Base-by-base conservation (phyloP, 1,284 basidiomycete species). In the Ceratobasidium sp. region DNA sequence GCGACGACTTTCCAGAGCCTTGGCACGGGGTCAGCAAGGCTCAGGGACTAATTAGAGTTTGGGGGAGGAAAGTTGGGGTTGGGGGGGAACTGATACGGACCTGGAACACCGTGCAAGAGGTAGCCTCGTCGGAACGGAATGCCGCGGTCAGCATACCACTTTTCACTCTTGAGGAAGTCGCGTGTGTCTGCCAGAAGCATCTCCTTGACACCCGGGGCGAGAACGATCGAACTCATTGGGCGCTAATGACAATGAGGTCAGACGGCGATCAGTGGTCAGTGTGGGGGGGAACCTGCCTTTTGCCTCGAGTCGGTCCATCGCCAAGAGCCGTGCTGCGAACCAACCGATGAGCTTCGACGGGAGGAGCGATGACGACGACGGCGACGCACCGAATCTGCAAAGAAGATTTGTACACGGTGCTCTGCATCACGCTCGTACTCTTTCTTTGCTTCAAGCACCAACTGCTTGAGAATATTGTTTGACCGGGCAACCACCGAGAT, bases 111-210 rank as follows among this genome's bases (percentile, higher is more conserved):
- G 74, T 93, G 87, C 25, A 93, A 82, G 52, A 94, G 85, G 77
- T 93, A 94, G 1, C 92, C 91, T 69, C 91, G 84, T 60, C 91
- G 88, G 84, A 92, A 93, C 25, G 91, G 91, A 73, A 93, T 92
- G 29, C 91, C 91, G 54, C 82, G 80, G 73, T 82, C 81, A 10
- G 82, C 82, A 70, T 84, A 84, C 83, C 83, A 84, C 78, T 82
- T 72, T 40, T 73, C 71, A 31, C 54, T 65, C 35, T 69, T 65
- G 50, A 93, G 82, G 77, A 93, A 93, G 77, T 93, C 91, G 71
- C 86, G 84, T n/a, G 90, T 86, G 71, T 93, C 91, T 31, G 86
- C 82, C 8, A 93, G 78, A 8, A 93, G 82, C 88, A 91, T 91
- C 78, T 92, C 91, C 78, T 93, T 93, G 52, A 92, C 89, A 68